Evolutionary conservation across 2,329 filamentous ascomycete genomes (phyloP).

Genomic region (Fusarium sp.): DNA sequence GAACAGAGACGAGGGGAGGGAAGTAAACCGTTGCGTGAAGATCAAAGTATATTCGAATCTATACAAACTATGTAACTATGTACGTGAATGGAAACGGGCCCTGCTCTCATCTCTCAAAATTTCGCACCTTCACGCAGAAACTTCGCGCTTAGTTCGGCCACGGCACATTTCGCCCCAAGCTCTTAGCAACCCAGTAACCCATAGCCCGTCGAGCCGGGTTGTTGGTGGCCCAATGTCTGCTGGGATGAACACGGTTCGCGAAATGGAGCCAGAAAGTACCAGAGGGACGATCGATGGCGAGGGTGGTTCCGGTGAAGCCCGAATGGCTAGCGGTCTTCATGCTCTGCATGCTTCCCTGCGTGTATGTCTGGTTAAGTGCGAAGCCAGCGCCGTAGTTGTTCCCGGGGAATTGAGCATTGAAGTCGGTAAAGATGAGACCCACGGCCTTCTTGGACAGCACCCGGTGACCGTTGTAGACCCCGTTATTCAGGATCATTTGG

Average conservation of each 20-base stretch:
- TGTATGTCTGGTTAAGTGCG: constrained; percentile 49
- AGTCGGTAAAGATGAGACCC: background rate
- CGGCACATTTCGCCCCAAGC: background rate
- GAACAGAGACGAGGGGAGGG: background rate
- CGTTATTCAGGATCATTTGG: background rate
- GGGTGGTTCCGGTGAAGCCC: constrained; percentile 41
- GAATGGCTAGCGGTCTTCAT: constrained; percentile 39
- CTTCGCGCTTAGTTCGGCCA: background rate
- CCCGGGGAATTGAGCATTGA: constrained; percentile 43
- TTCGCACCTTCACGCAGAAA: background rate
- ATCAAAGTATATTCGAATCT: background rate
- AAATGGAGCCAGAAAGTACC: background rate
- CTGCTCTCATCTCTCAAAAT: background rate
- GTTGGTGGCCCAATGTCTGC: background rate
- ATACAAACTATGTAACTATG: background rate
- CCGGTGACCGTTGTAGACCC: background rate
- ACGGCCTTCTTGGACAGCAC: background rate
- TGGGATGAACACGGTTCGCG: background rate
- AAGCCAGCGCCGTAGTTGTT: constrained; percentile 48
- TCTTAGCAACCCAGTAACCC: background rate
- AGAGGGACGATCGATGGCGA: constrained; percentile 38
- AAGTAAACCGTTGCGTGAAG: background rate
- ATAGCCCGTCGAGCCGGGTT: background rate
- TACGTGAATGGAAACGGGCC: background rate
- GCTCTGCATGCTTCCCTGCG: constrained; percentile 46